Conservation (phyloP, 176 grass and related monocot species). For the Triticum urartu region DNA sequence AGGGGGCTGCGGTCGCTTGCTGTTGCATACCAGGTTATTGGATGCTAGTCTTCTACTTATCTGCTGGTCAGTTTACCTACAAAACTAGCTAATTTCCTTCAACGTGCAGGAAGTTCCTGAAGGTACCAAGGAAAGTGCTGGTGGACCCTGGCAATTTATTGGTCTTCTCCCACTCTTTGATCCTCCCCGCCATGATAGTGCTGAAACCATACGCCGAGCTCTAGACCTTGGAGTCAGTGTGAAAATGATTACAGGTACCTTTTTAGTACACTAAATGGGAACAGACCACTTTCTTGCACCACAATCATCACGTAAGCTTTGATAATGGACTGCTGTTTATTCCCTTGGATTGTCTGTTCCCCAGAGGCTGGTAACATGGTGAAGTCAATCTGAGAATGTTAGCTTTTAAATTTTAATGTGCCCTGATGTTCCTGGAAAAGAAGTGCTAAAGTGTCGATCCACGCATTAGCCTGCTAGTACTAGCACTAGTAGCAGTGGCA, state of each 20-base stretch:
- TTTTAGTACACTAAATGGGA: background rate
- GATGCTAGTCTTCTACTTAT: background rate
- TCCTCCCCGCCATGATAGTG: constrained; percentile 69
- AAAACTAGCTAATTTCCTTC: constrained; percentile 24
- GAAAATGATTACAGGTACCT: constrained; percentile 67
- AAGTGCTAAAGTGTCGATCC: background rate
- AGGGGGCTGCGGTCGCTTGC: constrained; percentile 61
- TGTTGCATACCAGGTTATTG: constrained; percentile 58
- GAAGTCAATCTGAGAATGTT: constrained; percentile 19
- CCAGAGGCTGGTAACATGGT: background rate
- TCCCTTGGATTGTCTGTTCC: background rate
- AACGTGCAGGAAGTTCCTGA: constrained; percentile 59
- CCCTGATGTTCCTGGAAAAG: background rate
- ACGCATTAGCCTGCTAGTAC: background rate
- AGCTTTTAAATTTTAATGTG: constrained; percentile 23
- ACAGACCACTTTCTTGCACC: constrained; percentile 8
- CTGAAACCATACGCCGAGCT: constrained; percentile 60
- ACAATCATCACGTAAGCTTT: background rate
- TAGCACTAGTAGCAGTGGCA: background rate
- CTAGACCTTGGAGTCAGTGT: constrained; percentile 72
- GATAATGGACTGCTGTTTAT: background rate
- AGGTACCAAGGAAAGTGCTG: constrained; percentile 56
- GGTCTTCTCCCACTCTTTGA: constrained; percentile 70
- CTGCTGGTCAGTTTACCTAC: constrained; percentile 8
- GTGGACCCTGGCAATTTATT: constrained; percentile 62